Evolutionary conservation across 768 basidiomycete genomes (phyloP).

Genomic region (Lactifluus echinatus): DNA sequence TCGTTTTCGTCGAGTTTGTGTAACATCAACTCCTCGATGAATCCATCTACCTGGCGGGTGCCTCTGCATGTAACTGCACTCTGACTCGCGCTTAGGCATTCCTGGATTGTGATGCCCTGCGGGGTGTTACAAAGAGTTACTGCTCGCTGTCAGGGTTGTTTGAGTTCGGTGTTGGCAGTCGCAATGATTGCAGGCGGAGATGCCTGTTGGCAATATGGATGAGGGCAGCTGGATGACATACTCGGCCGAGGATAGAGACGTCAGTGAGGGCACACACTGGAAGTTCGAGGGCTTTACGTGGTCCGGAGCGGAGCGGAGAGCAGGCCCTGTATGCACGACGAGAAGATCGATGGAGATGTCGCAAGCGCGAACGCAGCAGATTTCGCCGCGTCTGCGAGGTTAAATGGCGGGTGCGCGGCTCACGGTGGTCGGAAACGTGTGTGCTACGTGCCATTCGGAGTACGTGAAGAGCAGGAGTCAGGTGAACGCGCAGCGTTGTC

Average conservation of each 20-base stretch:
- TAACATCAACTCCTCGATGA: not conserved
- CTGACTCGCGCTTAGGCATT: not conserved
- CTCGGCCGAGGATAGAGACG: slow-evolving; percentile 2
- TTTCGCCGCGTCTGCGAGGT: not conserved
- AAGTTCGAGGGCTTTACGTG: not conserved
- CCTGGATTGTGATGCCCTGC: slow-evolving; percentile 5
- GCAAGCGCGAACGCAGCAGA: slow-evolving; percentile 8
- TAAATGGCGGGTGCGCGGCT: not conserved
- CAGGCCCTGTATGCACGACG: slow-evolving; percentile 9
- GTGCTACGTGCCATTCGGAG: slow-evolving; percentile 5
- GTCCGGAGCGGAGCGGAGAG: slow-evolving; percentile 13
- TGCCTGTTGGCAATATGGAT: not conserved
- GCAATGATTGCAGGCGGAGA: slow-evolving; percentile 10
- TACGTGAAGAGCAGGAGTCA: slow-evolving; percentile 16
- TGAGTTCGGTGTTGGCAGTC: slow-evolving; percentile 1
- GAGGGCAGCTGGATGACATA: not conserved
- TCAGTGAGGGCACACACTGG: slow-evolving; percentile 1
- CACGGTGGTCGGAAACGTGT: slow-evolving; percentile 18
- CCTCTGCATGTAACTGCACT: slow-evolving; percentile 6
- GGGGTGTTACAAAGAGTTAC: slow-evolving; percentile 18
- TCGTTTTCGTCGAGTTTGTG: not conserved
- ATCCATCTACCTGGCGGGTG: not conserved
- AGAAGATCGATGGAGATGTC: slow-evolving; percentile 1
- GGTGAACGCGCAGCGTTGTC: slow-evolving; percentile 6
- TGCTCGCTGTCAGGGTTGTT: slow-evolving; percentile 13